phyloP scores from a whole-genome alignment of 2,329 filamentous ascomycete genomes.

The Fusarium clavum region DNA sequence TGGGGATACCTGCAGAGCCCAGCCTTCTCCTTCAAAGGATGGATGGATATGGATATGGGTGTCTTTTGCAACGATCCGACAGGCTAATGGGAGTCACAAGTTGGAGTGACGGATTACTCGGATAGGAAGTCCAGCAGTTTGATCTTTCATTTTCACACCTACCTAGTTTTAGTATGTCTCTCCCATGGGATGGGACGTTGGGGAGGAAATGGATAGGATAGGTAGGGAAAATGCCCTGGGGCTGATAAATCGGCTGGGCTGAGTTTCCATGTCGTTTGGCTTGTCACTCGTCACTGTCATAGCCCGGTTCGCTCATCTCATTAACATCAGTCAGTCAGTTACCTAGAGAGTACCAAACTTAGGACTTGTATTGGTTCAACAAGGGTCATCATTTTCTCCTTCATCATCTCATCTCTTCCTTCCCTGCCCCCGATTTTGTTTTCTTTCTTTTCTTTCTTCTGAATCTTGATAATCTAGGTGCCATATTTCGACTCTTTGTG shows the following conservation, averaged over 20 bases:
- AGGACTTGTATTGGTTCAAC: conserved; percentile 27
- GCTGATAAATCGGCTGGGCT: conserved; percentile 48
- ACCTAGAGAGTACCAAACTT: neutral
- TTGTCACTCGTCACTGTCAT: conserved; percentile 36
- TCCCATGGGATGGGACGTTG: neutral
- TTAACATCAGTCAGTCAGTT: conserved; percentile 9
- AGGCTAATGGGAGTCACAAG: conserved; percentile 10
- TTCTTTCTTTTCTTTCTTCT: neutral
- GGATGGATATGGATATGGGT: neutral
- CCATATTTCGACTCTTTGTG: conserved; percentile 20
- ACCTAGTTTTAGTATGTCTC: conserved; percentile 12
- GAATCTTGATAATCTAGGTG: neutral
- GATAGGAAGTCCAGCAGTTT: conserved; percentile 31
- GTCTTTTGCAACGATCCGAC: conserved; percentile 29
- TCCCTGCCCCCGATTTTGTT: conserved; percentile 27
- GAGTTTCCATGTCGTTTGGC: conserved; percentile 20
- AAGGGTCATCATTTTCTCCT: conserved; percentile 38
- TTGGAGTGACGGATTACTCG: conserved; percentile 22
- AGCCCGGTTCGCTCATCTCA: conserved; percentile 32
- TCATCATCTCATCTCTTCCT: conserved; percentile 32
- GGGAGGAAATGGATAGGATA: neutral
- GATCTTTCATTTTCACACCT: conserved; percentile 22
- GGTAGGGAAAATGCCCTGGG: conserved; percentile 2
- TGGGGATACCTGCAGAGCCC: conserved; percentile 25
- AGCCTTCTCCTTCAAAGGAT: conserved; percentile 30